Percentiles rank a stretch among this genome's conserved stretches.
Conservation (phyloP, 164 flowering plant species). For the Magnolia kwangsiensis region DNA sequence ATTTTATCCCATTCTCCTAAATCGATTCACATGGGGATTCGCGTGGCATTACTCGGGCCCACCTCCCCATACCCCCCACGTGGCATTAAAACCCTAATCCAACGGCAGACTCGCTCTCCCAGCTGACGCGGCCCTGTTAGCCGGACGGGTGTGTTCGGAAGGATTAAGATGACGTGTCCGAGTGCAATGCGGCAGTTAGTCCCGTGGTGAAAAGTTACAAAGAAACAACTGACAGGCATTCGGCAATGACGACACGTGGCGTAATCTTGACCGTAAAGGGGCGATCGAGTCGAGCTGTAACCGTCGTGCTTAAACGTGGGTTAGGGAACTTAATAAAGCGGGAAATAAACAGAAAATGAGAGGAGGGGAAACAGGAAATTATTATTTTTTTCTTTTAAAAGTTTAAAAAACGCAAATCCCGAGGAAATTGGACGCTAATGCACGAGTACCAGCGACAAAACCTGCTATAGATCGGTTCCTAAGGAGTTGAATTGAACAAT, state of each 20-base stretch:
- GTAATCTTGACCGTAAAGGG: conserved; percentile 11
- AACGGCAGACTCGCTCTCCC: conserved; percentile 14
- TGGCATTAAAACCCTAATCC: neutral
- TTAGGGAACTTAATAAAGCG: conserved; percentile 12
- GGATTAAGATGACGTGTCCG: conserved; percentile 12
- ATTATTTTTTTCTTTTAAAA: neutral
- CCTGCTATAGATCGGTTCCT: conserved; percentile 66
- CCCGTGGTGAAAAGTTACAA: neutral
- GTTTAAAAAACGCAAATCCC: conserved; percentile 36
- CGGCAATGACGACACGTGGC: conserved; percentile 20
- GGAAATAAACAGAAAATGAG: neutral
- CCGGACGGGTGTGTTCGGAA: neutral
- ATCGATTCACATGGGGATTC: too few species aligned
- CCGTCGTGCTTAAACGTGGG: conserved; percentile 68
- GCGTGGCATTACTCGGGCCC: neutral
- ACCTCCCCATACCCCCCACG: neutral
- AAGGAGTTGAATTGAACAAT: conserved; percentile 38
- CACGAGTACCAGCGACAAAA: conserved; percentile 53
- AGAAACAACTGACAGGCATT: conserved; percentile 6
- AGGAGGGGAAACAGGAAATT: neutral
- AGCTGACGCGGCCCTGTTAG: neutral
- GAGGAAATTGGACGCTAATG: conserved; percentile 51
- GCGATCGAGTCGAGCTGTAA: conserved; percentile 39
- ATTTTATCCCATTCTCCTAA: too few species aligned
- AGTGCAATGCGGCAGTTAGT: too few species aligned